Evolutionary conservation across 371 early-diverging fungal species (phyloP).

Genomic region (Cokeromyces recurvatus): DNA sequence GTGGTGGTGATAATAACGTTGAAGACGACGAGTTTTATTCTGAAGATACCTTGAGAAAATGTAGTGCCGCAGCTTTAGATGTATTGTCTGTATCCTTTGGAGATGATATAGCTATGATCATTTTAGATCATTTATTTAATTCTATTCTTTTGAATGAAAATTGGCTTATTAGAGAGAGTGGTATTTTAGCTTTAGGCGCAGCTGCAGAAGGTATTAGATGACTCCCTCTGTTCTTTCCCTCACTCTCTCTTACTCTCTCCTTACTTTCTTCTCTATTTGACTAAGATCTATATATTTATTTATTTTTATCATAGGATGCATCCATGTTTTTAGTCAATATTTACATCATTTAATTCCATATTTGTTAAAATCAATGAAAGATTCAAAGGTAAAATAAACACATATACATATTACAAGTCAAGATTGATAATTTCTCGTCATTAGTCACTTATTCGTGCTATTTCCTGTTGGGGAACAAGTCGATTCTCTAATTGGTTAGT

Average conservation of each 20-base stretch:
- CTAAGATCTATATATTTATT: background rate
- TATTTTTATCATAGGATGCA: constrained; percentile 30
- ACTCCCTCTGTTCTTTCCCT: too few relatives aligned
- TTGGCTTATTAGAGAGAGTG: constrained; percentile 85
- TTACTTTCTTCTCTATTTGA: background rate
- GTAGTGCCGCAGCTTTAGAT: constrained; percentile 88
- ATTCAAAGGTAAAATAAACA: constrained; percentile 41
- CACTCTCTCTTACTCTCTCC: too few relatives aligned
- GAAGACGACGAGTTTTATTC: constrained; percentile 74
- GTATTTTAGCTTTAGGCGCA: constrained; percentile 91
- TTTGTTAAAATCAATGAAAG: constrained; percentile 64
- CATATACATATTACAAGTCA: background rate
- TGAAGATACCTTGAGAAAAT: constrained; percentile 90
- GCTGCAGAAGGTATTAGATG: constrained; percentile 86
- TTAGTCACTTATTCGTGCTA: constrained; percentile 77
- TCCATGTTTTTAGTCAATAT: constrained; percentile 71
- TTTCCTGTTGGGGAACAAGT: constrained; percentile 91
- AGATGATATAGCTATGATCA: constrained; percentile 56
- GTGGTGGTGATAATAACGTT: constrained; percentile 59
- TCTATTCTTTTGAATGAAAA: constrained; percentile 61
- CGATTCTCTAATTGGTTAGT: constrained; percentile 86
- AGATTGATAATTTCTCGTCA: background rate
- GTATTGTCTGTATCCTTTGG: constrained; percentile 73
- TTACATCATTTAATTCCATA: constrained; percentile 73
- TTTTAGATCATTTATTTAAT: constrained; percentile 71